A percentile compares a stretch with the other conserved stretches of the same genome.
These are phyloP conservation scores for Drosera spatulata DNA, from an alignment of 179 eudicot genomes.

Conservation along the genomic window DNA sequence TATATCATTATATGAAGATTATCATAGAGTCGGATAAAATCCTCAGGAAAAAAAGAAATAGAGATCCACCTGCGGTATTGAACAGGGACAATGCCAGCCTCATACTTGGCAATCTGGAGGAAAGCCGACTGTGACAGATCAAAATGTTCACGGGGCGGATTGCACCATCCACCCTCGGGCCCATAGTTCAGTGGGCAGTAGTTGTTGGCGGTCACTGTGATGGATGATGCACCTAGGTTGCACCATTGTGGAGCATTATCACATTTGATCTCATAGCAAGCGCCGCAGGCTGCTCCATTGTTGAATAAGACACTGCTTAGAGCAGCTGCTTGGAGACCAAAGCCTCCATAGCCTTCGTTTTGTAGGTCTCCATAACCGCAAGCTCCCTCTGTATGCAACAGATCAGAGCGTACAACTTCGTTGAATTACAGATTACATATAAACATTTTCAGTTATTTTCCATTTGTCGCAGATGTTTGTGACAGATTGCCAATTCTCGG, in stretches of 20 bases:
- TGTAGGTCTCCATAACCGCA: slow-evolving; percentile 47
- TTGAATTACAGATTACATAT: too few species aligned
- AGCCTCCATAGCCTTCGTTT: slow-evolving; percentile 27
- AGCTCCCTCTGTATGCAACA: slow-evolving; percentile 31
- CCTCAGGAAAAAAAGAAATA: too few species aligned
- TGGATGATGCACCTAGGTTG: slow-evolving; percentile 21
- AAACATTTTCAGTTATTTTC: too few species aligned
- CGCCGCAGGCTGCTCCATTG: slow-evolving; percentile 52
- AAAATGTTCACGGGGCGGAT: slow-evolving; percentile 58
- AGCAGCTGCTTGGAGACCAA: slow-evolving; percentile 45
- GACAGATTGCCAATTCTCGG: too few species aligned
- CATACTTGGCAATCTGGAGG: slow-evolving; percentile 33
- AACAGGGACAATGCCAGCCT: slow-evolving; percentile 55
- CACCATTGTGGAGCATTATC: slow-evolving; percentile 32
- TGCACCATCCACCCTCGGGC: slow-evolving; percentile 52
- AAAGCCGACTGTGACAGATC: slow-evolving; percentile 60
- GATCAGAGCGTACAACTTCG: too few species aligned
- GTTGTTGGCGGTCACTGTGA: slow-evolving; percentile 58
- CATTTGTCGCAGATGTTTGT: too few species aligned
- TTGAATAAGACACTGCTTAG: slow-evolving; percentile 47
- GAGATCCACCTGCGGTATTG: slow-evolving; percentile 45
- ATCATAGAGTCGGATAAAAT: too few species aligned
- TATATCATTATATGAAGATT: too few species aligned
- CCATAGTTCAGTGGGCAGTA: background rate
- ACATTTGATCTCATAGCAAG: slow-evolving; percentile 60